Evolutionary conservation across 805 yeast species (phyloP), one percentile per base, ranked within the genome.

Genomic region (Candida sphagnicola): DNA sequence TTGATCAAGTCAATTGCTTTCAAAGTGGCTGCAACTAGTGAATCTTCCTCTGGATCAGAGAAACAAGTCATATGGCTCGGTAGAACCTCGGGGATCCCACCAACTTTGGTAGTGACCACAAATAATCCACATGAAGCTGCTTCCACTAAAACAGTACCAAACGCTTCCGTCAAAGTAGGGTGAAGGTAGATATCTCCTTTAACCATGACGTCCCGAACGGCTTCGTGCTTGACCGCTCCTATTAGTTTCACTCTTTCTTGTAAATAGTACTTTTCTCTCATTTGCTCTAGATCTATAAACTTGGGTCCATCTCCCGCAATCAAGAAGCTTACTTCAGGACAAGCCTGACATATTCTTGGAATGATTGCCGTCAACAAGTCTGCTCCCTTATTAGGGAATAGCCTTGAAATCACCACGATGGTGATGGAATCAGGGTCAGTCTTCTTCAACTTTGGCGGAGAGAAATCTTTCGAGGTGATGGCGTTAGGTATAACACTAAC

Each of bases 221-320:
- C 82, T 56, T 93, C 98, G 57, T 93, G 99, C 29, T 84, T 78
- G 0, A 93, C 84, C 11, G 89, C 80, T 1, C 99, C 99, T 24
- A 88, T 70, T 12, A 93, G 69, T 30, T 81, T 79, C 1, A 93
- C 97, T 35, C 95, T 70, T 36, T 91, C 95, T 56, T 93, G 97
- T 15, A 93, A 64, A 44, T 86, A 79, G 57, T 81, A 75, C 43
- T 78, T 75, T 57, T 93, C 99, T 35, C 96, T 74, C 90, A 90
- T 90, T 58, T 93, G 99, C 57, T 90, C 96, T 38, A 93, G 67
- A 51, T 93, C 98, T 8, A 93, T 77, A 49, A 85, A 89, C 51
- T 87, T 86, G 1, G 99, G 99, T 0, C 99, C 99, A 60, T 88
- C 95, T 10, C 99, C 99, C 3, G 97, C 99, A 33, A 93, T 79